phyloP scores from a whole-genome alignment of 1,284 basidiomycete genomes.

The Leccinum insolens region DNA sequence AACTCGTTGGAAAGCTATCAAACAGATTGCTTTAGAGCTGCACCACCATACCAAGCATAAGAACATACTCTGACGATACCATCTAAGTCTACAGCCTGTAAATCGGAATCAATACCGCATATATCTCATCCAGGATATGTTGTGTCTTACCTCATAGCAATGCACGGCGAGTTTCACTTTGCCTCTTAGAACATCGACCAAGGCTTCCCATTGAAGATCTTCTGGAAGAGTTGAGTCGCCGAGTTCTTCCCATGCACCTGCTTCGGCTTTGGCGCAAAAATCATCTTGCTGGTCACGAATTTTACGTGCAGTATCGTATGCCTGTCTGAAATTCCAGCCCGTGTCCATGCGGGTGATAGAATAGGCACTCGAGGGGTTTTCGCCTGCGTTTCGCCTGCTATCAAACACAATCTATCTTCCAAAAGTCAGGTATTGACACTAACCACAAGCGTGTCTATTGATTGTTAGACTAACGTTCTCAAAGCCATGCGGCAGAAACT shows the following conservation, averaged over 20 bases:
- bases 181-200: slow-evolving; percentile 69
- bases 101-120: neutral
- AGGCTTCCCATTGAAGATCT: slow-evolving; percentile 61
- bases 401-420: neutral
- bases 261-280: slow-evolving; percentile 46
- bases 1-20: slow-evolving; percentile 75
- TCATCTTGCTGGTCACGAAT: slow-evolving; percentile 73
- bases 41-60: neutral
- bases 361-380: slow-evolving; percentile 31
- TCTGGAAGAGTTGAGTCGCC: slow-evolving; percentile 53
- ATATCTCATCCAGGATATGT: too few species aligned
- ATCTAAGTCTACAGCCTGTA: slow-evolving; percentile 55
- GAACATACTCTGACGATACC: slow-evolving; percentile 46
- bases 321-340: slow-evolving; percentile 62
- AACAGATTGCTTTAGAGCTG: slow-evolving; percentile 22
- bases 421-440: slow-evolving; percentile 36
- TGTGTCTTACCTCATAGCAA: slow-evolving; percentile 46
- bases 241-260: slow-evolving; percentile 50
- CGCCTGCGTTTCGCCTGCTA: slow-evolving; percentile 18
- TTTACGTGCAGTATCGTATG: slow-evolving; percentile 68
- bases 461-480: neutral
- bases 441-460: slow-evolving; percentile 64
- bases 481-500: slow-evolving; percentile 8
- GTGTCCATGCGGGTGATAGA: slow-evolving; percentile 60
- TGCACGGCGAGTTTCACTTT: slow-evolving; percentile 57